A percentile compares a stretch with the other conserved stretches of the same genome.
Evolutionary conservation across 202 grass and related monocot species (phyloP).

Genomic region (Zoysia matrella): DNA sequence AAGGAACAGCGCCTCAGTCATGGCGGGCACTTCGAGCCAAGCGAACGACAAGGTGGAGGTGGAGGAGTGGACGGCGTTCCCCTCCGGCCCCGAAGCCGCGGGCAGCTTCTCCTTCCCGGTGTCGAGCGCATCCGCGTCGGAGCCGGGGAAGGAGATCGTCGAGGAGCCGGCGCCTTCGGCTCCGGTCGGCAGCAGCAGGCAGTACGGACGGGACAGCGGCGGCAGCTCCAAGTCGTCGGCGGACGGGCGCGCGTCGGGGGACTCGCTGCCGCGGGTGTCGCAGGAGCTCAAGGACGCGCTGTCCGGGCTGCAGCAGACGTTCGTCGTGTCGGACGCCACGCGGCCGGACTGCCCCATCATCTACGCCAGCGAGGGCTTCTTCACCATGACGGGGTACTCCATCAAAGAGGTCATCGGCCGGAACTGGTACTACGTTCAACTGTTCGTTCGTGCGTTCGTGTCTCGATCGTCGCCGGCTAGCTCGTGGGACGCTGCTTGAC

Average conservation of each 20-base stretch:
- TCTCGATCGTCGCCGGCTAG: no score
- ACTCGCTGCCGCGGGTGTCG: conserved; percentile 68
- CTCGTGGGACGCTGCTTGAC: no score
- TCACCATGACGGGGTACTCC: conserved; percentile 86
- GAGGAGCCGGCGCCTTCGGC: conserved; percentile 35
- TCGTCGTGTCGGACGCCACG: conserved; percentile 94
- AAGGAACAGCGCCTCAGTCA: neutral
- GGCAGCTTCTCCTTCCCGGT: conserved; percentile 28
- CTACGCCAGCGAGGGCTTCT: conserved; percentile 92
- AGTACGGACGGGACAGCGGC: conserved; percentile 21
- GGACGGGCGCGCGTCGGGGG: conserved; percentile 42
- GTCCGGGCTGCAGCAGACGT: conserved; percentile 85
- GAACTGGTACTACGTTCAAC: conserved; percentile 51
- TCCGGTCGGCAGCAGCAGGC: no score
- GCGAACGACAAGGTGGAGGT: conserved; percentile 10
- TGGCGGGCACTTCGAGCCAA: conserved; percentile 37
- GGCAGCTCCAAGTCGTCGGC: conserved; percentile 44
- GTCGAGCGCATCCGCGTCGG: neutral
- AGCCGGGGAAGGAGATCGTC: conserved; percentile 52
- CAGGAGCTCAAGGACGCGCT: conserved; percentile 93
- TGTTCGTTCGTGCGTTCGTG: no score
- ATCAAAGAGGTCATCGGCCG: conserved; percentile 71
- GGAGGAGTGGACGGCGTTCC: conserved; percentile 80
- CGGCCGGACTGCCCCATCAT: conserved; percentile 84
- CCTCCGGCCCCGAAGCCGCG: conserved; percentile 5